A percentile compares a stretch with the other conserved stretches of the same genome.
These are phyloP conservation scores for Blyttiomyces sp. DNA, from an alignment of 371 early-diverging fungal species.

Conservation along the genomic window DNA sequence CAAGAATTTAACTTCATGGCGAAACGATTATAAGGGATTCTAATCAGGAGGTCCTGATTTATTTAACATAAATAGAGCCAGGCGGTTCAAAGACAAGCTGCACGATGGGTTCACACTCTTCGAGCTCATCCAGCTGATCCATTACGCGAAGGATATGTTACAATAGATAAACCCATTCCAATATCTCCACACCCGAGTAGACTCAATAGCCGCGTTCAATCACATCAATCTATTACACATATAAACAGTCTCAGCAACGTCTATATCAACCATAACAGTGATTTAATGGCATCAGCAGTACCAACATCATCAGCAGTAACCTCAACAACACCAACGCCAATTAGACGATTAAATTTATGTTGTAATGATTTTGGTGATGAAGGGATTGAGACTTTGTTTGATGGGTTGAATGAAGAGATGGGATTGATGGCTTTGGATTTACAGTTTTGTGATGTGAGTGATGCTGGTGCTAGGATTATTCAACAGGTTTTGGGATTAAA, in stretches of 20 bases:
- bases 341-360: conserved; percentile 25
- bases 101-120: conserved; percentile 27
- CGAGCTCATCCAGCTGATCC: conserved; percentile 21
- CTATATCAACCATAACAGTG: no score
- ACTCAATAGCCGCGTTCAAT: not conserved
- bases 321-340: conserved; percentile 11
- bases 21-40: not conserved
- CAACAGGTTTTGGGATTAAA: conserved; percentile 25
- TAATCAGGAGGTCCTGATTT: not conserved
- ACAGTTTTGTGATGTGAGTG: conserved; percentile 25
- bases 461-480: conserved; percentile 28
- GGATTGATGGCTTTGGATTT: conserved; percentile 33
- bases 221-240: not conserved
- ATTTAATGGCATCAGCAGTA: not conserved
- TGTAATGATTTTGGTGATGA: conserved; percentile 29
- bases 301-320: no score
- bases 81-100: conserved; percentile 33
- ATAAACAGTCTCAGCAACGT: not conserved
- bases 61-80: conserved; percentile 13
- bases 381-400: conserved; percentile 26
- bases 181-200: not conserved
- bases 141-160: conserved; percentile 20
- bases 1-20: not conserved
- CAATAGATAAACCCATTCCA: no score
- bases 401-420: conserved; percentile 28